Evolutionary conservation across 306 rosid species (phyloP).

Genomic region (Benincasa hispida): DNA sequence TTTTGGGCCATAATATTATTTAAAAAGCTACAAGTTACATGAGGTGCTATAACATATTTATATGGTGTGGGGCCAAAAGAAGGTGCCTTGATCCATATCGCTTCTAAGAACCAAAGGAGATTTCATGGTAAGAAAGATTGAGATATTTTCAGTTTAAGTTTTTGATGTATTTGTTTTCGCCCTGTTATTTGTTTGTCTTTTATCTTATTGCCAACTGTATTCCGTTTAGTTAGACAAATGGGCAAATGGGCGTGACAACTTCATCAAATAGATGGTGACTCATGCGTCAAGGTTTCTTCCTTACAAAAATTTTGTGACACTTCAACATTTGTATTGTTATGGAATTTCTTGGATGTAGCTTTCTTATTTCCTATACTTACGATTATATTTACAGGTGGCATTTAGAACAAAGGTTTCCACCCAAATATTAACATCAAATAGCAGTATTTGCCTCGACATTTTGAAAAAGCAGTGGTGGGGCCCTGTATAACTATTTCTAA

Average conservation of each 20-base stretch:
- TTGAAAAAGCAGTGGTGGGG: slow-evolving; percentile 96
- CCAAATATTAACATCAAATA: slow-evolving; percentile 86
- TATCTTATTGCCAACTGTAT: not conserved
- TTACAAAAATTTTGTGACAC: not conserved
- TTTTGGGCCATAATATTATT: no score
- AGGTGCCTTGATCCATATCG: no score
- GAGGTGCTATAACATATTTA: no score
- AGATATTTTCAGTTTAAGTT: no score
- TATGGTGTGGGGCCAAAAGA: no score
- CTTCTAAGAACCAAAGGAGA: no score
- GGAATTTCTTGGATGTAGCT: not conserved
- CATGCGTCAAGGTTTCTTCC: not conserved
- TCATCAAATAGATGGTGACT: not conserved
- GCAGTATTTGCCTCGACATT: slow-evolving; percentile 92
- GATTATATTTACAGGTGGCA: slow-evolving; percentile 56
- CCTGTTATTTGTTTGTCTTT: not conserved
- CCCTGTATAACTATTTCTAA: slow-evolving; percentile 87
- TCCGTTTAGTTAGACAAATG: not conserved
- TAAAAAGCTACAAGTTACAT: no score
- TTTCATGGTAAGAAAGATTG: no score
- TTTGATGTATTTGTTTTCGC: no score
- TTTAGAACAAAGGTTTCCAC: slow-evolving; percentile 92
- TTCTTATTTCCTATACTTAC: not conserved
- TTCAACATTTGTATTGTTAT: not conserved
- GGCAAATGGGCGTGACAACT: not conserved